phyloP scores from a whole-genome alignment of 306 rosid genomes.

The Ammopiptanthus mongolicus region DNA sequence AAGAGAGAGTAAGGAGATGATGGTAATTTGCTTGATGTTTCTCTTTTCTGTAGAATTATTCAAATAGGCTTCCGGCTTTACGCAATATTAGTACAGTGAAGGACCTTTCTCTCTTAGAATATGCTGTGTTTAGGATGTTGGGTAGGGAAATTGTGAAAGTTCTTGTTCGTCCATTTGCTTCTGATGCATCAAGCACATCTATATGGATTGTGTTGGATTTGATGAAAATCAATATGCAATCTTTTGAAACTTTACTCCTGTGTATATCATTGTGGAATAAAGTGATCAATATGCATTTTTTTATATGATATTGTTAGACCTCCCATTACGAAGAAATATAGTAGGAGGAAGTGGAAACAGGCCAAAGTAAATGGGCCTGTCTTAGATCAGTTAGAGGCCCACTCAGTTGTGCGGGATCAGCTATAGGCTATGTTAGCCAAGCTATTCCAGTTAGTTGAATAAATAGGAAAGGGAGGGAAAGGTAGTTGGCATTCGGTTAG shows the following conservation, averaged over 20 bases:
- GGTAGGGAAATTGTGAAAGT: not conserved
- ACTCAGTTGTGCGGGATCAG: no score
- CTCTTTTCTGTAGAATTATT: no score
- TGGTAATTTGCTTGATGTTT: no score
- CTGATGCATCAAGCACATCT: not conserved
- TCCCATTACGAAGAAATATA: no score
- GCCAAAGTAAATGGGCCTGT: no score
- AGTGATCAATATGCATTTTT: not conserved
- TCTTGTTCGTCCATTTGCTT: not conserved
- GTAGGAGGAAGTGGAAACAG: no score
- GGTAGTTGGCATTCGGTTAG: no score
- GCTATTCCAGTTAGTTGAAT: no score
- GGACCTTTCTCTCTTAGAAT: not conserved
- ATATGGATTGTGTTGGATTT: conserved; percentile 6
- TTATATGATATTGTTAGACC: no score
- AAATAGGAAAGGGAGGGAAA: no score
- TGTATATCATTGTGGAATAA: not conserved
- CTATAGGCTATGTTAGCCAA: no score
- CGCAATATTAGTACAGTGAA: not conserved
- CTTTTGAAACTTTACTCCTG: not conserved
- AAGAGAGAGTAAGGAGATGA: not conserved
- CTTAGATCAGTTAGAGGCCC: no score
- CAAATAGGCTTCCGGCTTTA: not conserved
- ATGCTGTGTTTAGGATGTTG: not conserved
- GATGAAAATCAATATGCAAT: not conserved